Base-by-base conservation (phyloP, 192 early-diverging fungal genomes). In the Lobosporangium transversale region DNA sequence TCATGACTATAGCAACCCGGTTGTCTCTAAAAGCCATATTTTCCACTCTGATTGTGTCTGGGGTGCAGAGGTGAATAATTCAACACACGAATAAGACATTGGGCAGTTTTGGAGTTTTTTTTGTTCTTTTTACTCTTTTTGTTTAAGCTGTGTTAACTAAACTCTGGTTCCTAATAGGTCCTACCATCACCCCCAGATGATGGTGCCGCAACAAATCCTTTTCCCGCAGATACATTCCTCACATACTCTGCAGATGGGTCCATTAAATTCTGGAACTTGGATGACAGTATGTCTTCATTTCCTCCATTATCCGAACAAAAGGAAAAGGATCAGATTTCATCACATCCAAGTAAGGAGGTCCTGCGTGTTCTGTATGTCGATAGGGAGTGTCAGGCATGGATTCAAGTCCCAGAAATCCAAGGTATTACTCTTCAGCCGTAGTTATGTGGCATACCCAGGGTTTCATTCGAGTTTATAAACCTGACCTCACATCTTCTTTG, bases 231-330 rank as follows among this genome's bases (percentile, higher is more conserved):
- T 60, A 87, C 89, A 2, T 93, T 94, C 78, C 73, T 82, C 2
- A 91, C 93, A 14, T 90, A 89, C 47, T 93, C 91, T 0, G 88
- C 89, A 8, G 93, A 94, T 79, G 86, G 89, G 15, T 93, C 92
- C 0, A 85, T 93, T 37, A 79, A 89, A 21, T 94, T 94, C 58
- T 94, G 93, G 93, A 90, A 91, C 55, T 53, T 93, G 29, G 89
- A 91, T 51, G 56, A 67, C 11, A 67, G 37, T 30, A 43, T 51
- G 14, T 59, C 66, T 4, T 4, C 29, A 32, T 40, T 68, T 7
- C 57, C 45, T 24, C 64, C 29, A 23, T 15, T 43, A 11, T 43
- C 51, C 20, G 35, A 26, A 10, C 23, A 42, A 14, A 33, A 29
- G 24, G 20, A 24, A 8, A n/a, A 44, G 5, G 54, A 42, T 1